Conservation (phyloP, 1,284 basidiomycete species). For the Coniophora puteana region DNA sequence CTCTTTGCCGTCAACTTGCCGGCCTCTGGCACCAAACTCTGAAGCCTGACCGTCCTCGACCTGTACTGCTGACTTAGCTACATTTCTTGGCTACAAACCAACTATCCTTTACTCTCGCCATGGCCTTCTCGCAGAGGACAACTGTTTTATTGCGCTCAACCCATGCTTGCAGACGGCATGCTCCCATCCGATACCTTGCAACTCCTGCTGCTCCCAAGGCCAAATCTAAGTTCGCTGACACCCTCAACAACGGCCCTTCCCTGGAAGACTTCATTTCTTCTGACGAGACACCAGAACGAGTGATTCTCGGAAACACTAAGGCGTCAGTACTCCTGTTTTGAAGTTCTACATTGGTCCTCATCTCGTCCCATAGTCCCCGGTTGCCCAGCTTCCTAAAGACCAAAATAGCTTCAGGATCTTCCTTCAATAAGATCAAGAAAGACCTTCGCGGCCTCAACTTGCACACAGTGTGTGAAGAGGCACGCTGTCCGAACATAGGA, state of each 20-base stretch:
- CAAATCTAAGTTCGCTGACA: conserved; percentile 49
- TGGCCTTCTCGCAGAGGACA: too few relatives aligned
- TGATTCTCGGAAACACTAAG: conserved; percentile 77
- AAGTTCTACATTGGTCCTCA: conserved; percentile 1
- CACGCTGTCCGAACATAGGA: conserved; percentile 97
- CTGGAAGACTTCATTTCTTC: conserved; percentile 88
- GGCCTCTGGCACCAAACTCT: too few relatives aligned
- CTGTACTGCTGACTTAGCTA: too few relatives aligned
- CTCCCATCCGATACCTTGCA: conserved; percentile 45
- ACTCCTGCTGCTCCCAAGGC: conserved; percentile 43
- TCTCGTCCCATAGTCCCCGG: conserved; percentile 58
- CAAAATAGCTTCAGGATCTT: conserved; percentile 84
- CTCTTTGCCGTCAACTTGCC: too few relatives aligned
- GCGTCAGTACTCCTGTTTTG: conserved; percentile 44
- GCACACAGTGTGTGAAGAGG: conserved; percentile 98
- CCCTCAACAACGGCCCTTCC: conserved; percentile 69
- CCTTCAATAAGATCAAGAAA: conserved; percentile 92
- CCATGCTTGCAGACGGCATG: conserved; percentile 3
- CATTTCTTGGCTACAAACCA: conserved; percentile 10
- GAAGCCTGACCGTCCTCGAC: neutral
- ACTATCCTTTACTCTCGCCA: conserved; percentile 10
- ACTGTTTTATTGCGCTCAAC: conserved; percentile 11
- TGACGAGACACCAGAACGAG: conserved; percentile 55
- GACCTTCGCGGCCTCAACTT: conserved; percentile 90
- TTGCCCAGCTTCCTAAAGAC: conserved; percentile 94